Evolutionary conservation across 176 grass and related monocot genomes (phyloP), one percentile per base, ranked within the genome.

Genomic region (Tuctoria greenei): DNA sequence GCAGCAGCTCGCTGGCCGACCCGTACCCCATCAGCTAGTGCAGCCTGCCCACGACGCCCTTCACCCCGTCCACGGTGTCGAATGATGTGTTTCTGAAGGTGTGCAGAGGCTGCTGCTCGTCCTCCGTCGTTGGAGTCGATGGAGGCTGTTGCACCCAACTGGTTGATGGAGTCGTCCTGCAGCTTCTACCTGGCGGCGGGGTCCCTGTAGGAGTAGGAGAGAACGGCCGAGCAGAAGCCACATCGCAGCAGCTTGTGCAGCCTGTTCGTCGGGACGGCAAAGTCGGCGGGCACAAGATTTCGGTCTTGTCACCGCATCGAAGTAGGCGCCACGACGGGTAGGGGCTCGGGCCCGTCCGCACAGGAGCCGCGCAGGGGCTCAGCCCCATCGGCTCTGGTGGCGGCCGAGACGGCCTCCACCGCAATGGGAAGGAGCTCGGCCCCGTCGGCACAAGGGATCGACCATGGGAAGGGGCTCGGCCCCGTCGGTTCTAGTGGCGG

Each of bases 21-120:
- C 76, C 81, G 79, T 93, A 90, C 27, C 93, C 90, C 88, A 97
- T 93, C 2, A 93, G 84, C 8, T 69, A 83, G 83, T 93, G 93
- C 79, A 91, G 82, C 34, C 73, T 86, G 47, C 46, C 61, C 50
- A 46, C 82, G n/a, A n/a, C n/a, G 37, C 65, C 64, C 55, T 23
- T 80, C 15, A 6, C 18, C 41, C 34, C 70, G 41, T 77, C 86
- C 0, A 72, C 16, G 49, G 64, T 80, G 86, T 72, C 61, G 50
- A 87, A 90, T 21, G 89, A 96, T 35, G 81, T 83, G 63, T 92
- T 89, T 43, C 86, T 88, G 0, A 81, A 86, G 10, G 88, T 79
- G 74, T 90, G 74, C 63, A 93, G 69, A 24, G 61, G n/a, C n/a
- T n/a, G 73, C 34, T 36, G 84, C 25, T 86, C 90, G 36, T 74